Percentiles rank a stretch among this genome's conserved stretches.
Conservation (phyloP, 352 stramenopile genomes). For the Thalassiosira allenii region DNA sequence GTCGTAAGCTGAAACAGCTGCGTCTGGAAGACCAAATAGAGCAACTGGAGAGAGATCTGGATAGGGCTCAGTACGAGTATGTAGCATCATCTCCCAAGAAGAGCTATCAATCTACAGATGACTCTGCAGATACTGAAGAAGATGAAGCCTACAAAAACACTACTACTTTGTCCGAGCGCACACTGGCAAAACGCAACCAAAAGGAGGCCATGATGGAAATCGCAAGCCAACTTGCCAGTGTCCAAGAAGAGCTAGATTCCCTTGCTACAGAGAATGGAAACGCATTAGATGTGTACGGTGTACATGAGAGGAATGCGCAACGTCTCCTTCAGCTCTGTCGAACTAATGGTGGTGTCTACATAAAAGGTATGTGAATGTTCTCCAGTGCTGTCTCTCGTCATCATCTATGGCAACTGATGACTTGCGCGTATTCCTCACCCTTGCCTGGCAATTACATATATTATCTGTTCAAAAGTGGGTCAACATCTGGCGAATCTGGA, state of each 20-base stretch:
- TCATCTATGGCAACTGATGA: too few species aligned
- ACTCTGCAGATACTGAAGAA: slow-evolving; percentile 5
- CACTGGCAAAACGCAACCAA: slow-evolving; percentile 55
- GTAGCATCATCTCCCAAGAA: slow-evolving; percentile 17
- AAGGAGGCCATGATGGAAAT: slow-evolving; percentile 71
- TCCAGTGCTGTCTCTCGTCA: too few species aligned
- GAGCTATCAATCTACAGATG: slow-evolving; percentile 3
- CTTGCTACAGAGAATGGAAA: slow-evolving; percentile 28
- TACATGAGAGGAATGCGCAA: slow-evolving; percentile 84
- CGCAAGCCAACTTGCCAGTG: slow-evolving; percentile 60
- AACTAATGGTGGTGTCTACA: slow-evolving; percentile 95
- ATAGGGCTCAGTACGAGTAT: slow-evolving; percentile 76
- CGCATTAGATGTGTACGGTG: slow-evolving; percentile 9
- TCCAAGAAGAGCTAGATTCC: slow-evolving; percentile 56
- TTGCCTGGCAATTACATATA: too few species aligned
- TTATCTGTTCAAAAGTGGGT: too few species aligned
- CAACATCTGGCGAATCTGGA: slow-evolving; percentile 97
- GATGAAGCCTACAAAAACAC: too few species aligned
- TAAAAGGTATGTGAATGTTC: too few species aligned
- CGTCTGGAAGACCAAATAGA: slow-evolving; percentile 63
- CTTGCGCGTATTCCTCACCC: too few species aligned
- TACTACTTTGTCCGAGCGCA: slow-evolving; percentile 31
- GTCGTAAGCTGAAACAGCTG: slow-evolving; percentile 5
- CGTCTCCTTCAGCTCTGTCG: slow-evolving; percentile 91
- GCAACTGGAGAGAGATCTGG: slow-evolving; percentile 59